A percentile compares a stretch with the other conserved stretches of the same genome.
phyloP scores from a whole-genome alignment of 495 filamentous ascomycete species.

The Apodospora peruviana region DNA sequence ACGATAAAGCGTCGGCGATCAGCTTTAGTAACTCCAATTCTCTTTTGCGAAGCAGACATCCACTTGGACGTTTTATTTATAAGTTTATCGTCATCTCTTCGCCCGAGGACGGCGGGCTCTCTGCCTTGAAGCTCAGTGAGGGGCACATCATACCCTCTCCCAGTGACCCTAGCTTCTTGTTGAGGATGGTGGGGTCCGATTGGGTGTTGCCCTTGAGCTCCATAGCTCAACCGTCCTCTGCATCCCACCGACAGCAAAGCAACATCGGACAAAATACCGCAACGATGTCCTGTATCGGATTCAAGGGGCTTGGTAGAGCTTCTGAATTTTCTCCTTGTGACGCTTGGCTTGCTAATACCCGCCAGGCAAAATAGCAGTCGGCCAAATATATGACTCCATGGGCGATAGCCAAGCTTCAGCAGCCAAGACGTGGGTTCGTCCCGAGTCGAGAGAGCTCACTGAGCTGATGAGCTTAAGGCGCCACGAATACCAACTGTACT shows the following conservation, averaged over 20 bases:
- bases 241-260: not conserved
- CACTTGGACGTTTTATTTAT: too few relatives aligned
- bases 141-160: too few relatives aligned
- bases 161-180: not conserved
- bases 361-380: not conserved
- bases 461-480: too few relatives aligned
- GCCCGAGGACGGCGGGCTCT: too few relatives aligned
- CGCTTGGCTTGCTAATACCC: not conserved
- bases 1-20: too few relatives aligned
- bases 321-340: not conserved
- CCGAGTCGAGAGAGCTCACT: too few relatives aligned
- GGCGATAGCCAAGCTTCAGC: not conserved
- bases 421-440: not conserved
- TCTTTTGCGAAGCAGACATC: too few relatives aligned
- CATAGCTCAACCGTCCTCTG: not conserved
- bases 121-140: not conserved
- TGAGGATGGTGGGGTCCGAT: not conserved
- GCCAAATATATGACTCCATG: not conserved
- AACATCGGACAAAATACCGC: constrained; percentile 6
- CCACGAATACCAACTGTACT: too few relatives aligned
- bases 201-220: not conserved
- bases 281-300: not conserved
- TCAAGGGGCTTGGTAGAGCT: not conserved
- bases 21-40: too few relatives aligned
- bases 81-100: not conserved